Evolutionary conservation across 2,329 filamentous ascomycete genomes (phyloP).

Genomic region (Claviceps fusiformis): DNA sequence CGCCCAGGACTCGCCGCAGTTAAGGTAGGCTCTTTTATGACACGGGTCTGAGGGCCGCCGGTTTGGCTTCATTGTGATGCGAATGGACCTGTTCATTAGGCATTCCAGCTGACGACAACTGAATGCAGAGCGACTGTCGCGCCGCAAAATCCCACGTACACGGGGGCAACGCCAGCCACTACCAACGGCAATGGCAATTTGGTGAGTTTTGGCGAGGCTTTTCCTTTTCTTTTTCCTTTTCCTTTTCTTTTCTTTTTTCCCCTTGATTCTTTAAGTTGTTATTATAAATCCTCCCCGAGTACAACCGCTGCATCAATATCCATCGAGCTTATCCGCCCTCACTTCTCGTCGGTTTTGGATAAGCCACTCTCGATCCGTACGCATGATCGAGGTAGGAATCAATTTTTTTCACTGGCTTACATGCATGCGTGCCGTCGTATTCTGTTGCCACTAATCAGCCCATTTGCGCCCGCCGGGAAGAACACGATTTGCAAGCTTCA

Average conservation of each 20-base stretch:
- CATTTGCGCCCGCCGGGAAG: background rate
- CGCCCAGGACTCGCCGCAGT: constrained; percentile 27
- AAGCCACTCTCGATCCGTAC: background rate
- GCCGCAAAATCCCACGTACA: constrained; percentile 13
- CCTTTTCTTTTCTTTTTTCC: too few species aligned
- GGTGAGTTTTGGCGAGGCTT: constrained; percentile 19
- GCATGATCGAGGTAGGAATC: background rate
- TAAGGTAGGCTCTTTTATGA: constrained; percentile 25
- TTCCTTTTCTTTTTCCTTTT: background rate
- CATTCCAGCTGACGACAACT: constrained; percentile 5
- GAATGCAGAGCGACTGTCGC: constrained; percentile 9
- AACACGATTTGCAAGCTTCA: background rate
- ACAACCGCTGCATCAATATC: background rate
- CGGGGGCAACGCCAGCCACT: constrained; percentile 24
- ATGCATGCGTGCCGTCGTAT: background rate
- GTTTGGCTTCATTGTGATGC: background rate
- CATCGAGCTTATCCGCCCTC: background rate
- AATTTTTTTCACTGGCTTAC: background rate
- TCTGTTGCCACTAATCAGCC: background rate
- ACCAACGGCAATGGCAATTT: constrained; percentile 26
- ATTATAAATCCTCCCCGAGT: too few species aligned
- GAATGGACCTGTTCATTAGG: background rate
- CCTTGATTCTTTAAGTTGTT: too few species aligned
- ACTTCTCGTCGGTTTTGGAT: background rate
- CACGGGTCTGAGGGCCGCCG: too few species aligned